These are phyloP conservation scores for Kalanchoe fedtschenkoi DNA, from an alignment of 164 flowering plant species.

Conservation along the genomic window DNA sequence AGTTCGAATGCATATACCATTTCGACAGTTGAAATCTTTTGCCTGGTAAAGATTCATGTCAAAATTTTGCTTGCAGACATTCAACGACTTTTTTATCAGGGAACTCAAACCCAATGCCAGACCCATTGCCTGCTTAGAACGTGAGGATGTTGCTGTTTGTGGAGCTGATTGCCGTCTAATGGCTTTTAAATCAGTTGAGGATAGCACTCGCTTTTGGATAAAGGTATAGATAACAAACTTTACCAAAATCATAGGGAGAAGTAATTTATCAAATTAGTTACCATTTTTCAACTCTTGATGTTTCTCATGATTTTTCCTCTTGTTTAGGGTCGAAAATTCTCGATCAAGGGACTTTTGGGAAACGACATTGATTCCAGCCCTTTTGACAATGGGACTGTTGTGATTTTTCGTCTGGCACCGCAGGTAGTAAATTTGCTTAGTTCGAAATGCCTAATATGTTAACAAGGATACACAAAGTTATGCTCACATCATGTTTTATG, in stretches of 20 bases:
- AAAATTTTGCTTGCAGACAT: constrained; percentile 47
- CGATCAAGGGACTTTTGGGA: constrained; percentile 83
- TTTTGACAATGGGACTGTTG: constrained; percentile 62
- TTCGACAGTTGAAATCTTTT: background rate
- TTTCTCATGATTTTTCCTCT: background rate
- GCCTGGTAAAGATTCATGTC: background rate
- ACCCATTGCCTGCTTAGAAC: constrained; percentile 56
- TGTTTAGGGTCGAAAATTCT: constrained; percentile 76
- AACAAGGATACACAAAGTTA: background rate
- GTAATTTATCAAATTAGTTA: background rate
- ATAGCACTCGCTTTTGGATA: constrained; percentile 81
- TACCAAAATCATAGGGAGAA: background rate
- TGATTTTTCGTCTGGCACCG: constrained; percentile 98
- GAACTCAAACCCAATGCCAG: constrained; percentile 83
- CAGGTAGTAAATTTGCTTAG: constrained; percentile 40
- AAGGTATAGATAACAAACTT: constrained; percentile 58
- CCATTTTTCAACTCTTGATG: background rate
- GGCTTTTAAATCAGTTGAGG: constrained; percentile 68
- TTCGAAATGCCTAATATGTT: background rate
- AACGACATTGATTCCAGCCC: constrained; percentile 33
- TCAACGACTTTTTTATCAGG: constrained; percentile 85
- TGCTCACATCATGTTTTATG: background rate
- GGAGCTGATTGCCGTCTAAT: constrained; percentile 87
- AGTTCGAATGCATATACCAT: background rate
- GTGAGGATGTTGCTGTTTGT: constrained; percentile 74